Conservation (phyloP, 306 rosid genomes). For the Comarum palustre region DNA sequence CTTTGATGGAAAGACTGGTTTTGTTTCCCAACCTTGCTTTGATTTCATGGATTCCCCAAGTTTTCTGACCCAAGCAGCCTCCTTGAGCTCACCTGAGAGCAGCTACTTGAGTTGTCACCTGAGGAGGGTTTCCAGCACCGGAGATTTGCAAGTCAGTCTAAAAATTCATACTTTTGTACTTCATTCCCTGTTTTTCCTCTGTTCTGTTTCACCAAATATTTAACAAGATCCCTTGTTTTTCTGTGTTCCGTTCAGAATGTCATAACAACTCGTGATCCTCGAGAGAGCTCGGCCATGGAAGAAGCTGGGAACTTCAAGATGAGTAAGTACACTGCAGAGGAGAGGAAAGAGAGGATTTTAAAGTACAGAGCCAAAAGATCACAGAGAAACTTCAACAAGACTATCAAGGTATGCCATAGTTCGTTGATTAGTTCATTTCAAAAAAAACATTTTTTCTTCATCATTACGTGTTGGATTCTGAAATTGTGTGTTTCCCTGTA, state of each 20-base stretch:
- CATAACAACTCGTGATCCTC: constrained; percentile 31
- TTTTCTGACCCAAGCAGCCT: constrained; percentile 35
- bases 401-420: constrained; percentile 61
- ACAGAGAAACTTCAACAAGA: constrained; percentile 93
- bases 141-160: constrained; percentile 71
- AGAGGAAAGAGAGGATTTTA: constrained; percentile 77
- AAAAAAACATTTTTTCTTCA: neutral
- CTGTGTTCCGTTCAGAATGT: constrained; percentile 38
- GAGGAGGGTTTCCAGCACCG: constrained; percentile 60
- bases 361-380: constrained; percentile 93
- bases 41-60: constrained; percentile 42
- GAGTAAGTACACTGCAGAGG: constrained; percentile 77
- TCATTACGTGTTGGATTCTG: neutral
- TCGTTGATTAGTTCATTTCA: neutral
- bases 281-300: constrained; percentile 48
- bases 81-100: constrained; percentile 42
- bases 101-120: constrained; percentile 43
- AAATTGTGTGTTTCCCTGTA: constrained; percentile 21
- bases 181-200: neutral
- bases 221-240: neutral
- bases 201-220: neutral
- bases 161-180: neutral
- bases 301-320: constrained; percentile 62
- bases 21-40: constrained; percentile 37
- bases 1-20: constrained; percentile 51